Percentiles rank a stretch among this genome's conserved stretches.
Evolutionary conservation across 2,329 filamentous ascomycete genomes (phyloP).

Genomic region (Beauveria medogensis): DNA sequence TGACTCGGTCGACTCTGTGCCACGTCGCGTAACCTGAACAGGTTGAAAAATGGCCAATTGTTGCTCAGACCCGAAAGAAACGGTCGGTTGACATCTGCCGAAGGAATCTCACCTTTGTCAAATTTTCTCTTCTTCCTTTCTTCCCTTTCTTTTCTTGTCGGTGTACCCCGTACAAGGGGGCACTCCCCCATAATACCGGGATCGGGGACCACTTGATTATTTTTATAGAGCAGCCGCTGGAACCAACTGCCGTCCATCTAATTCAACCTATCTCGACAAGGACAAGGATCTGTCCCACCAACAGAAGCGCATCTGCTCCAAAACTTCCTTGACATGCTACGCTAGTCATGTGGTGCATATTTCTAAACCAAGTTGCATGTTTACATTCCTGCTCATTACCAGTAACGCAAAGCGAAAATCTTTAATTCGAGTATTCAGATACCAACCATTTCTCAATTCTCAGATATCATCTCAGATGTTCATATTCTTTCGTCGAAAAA

Average conservation of each 20-base stretch:
- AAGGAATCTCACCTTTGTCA: neutral
- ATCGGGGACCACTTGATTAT: neutral
- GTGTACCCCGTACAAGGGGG: neutral
- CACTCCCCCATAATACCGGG: neutral
- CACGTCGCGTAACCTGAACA: neutral
- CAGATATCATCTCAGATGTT: neutral
- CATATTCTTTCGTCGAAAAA: too few relatives aligned
- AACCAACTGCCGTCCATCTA: neutral
- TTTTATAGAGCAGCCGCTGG: neutral
- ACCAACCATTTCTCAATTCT: neutral
- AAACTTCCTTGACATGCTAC: neutral
- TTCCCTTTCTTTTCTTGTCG: neutral
- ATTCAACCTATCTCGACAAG: neutral
- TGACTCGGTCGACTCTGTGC: neutral
- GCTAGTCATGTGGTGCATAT: neutral
- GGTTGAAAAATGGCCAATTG: too few relatives aligned
- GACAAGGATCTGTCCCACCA: neutral
- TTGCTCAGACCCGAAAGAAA: neutral
- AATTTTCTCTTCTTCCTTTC: neutral
- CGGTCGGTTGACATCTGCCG: neutral
- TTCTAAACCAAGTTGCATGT: neutral
- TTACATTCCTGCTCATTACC: neutral
- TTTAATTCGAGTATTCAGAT: neutral
- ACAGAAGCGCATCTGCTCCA: neutral
- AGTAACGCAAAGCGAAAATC: neutral